Conservation (phyloP, 1,139 yeast genomes). For the Lodderomyces margitis region DNA sequence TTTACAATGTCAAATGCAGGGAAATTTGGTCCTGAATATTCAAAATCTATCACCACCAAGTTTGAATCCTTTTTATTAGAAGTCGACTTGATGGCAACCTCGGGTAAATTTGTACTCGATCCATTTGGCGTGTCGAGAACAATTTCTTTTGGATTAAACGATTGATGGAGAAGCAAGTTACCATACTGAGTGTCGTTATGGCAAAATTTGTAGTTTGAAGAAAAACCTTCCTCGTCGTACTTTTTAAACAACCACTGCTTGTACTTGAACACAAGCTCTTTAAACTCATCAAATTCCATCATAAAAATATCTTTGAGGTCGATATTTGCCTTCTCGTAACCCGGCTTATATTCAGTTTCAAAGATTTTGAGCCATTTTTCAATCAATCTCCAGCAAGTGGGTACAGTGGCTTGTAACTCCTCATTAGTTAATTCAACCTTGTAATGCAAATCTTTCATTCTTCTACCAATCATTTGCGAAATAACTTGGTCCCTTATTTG, state of each 20-base stretch:
- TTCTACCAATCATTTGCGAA: constrained; percentile 83
- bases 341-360: constrained; percentile 36
- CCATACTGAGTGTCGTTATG: constrained; percentile 98
- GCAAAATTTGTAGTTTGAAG: constrained; percentile 66
- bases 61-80: constrained; percentile 56
- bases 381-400: constrained; percentile 69
- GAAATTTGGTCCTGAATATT: constrained; percentile 90
- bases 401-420: constrained; percentile 27
- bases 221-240: constrained; percentile 46
- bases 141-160: constrained; percentile 37
- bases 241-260: constrained; percentile 59
- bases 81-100: constrained; percentile 28
- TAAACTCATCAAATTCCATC: constrained; percentile 49
- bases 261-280: constrained; percentile 47
- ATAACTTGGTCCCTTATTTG: constrained; percentile 75
- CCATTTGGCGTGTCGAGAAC: constrained; percentile 24
- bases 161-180: constrained; percentile 59
- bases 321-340: constrained; percentile 23
- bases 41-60: constrained; percentile 92
- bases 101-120: constrained; percentile 18
- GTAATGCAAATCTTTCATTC: constrained; percentile 92
- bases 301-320: constrained; percentile 47
- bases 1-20: constrained; percentile 90
- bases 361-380: constrained; percentile 68
- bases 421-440: constrained; percentile 69